Evolutionary conservation across 108 stramenopile genomes (phyloP), one percentile per base, ranked within the genome.

Genomic region (Aurantiochytrium sp.): DNA sequence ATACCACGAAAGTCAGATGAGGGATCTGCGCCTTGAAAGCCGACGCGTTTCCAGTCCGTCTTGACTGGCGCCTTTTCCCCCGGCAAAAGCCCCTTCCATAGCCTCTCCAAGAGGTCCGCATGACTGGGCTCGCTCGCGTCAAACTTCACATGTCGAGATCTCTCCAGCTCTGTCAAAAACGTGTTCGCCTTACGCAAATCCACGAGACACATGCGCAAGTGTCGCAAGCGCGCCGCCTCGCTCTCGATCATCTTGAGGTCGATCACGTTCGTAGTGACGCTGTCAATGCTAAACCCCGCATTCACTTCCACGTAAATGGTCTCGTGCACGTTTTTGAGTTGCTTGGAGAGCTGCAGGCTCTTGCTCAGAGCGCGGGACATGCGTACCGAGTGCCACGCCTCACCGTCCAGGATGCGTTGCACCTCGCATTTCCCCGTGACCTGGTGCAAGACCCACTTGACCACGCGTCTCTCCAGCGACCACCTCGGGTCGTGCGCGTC

Each of bases 311-410:
- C 8, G 42, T 23, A 69, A 18, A 69, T 69, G 42, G 25, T 28
- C 64, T 69, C 64, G 64, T 42, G 64, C 42, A 69, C 64, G 42
- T 69, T 69, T 12, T 28, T 28, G 25, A 69, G 64, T 23, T 69
- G 64, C 35, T 42, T 28, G 21, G 64, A 23, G 25, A 69, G 42
- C 42, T 69, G 64, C 64, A 69, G 25, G 64, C 64, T 69, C 42
- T 69, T 69, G 64, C 64, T 69, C 14, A 69, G 4, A 8, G 64
- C 25, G 10, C 64, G 64, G 10, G 64, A 16, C 76, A 83, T 83
- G 76, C 76, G 76, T 8, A 53, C 45, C 49, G 76, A 83, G 51
- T 83, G 76, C 76, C 76, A 83, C 49, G 49, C 51, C 76, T 83
- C 76, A 0, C 76, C 76, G 51, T 53, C 49, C 10, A 83, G 76